phyloP scores from a whole-genome alignment of 192 early-diverging fungal species.

The Entomortierella chlamydospora region DNA sequence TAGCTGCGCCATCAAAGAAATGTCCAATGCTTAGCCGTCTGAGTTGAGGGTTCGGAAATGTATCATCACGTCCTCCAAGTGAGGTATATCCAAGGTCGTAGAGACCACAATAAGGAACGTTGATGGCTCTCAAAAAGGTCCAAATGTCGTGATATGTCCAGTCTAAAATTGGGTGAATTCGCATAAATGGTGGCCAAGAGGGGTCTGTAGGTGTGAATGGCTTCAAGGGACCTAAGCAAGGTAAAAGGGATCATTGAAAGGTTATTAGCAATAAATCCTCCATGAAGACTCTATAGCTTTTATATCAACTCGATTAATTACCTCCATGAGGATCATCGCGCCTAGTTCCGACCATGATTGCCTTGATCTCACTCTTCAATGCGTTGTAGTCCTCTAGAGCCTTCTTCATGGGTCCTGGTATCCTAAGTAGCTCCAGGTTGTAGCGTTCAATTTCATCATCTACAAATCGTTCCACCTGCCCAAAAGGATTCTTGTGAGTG shows the following conservation, averaged over 20 bases:
- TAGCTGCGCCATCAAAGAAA: constrained; percentile 51
- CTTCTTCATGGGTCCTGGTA: constrained; percentile 80
- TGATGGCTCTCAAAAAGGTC: constrained; percentile 72
- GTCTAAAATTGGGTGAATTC: constrained; percentile 92
- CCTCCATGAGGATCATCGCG: constrained; percentile 79
- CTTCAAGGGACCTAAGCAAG: constrained; percentile 48
- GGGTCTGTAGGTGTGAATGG: constrained; percentile 79
- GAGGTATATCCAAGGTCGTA: constrained; percentile 96
- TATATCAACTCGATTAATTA: constrained; percentile 29
- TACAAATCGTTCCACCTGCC: constrained; percentile 91
- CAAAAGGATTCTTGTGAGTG: constrained; percentile 80
- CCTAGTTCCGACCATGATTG: constrained; percentile 87
- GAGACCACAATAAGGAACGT: constrained; percentile 86
- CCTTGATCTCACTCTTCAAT: constrained; percentile 62
- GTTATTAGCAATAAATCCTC: too few relatives aligned
- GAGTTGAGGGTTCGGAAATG: constrained; percentile 86
- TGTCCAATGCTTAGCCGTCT: constrained; percentile 37
- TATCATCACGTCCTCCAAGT: constrained; percentile 86
- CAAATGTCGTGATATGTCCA: constrained; percentile 91
- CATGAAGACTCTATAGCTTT: too few relatives aligned
- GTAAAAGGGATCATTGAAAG: too few relatives aligned
- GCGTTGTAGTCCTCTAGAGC: constrained; percentile 81
- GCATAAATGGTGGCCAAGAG: constrained; percentile 93
- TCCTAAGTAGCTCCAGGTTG: constrained; percentile 71
- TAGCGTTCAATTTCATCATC: constrained; percentile 76